Evolutionary conservation across 306 rosid species (phyloP).

Genomic region (Sindora glabra): DNA sequence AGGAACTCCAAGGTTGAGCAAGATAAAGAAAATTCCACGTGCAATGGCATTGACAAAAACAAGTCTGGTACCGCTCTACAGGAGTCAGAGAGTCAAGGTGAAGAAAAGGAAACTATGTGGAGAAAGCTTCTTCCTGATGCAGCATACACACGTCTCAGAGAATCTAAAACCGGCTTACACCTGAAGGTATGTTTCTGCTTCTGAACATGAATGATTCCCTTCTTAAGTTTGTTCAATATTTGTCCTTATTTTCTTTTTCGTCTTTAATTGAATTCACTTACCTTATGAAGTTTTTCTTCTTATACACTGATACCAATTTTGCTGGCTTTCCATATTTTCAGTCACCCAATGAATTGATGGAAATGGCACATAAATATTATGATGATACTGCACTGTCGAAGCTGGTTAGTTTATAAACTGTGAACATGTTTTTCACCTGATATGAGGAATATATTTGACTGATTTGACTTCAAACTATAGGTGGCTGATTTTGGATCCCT

Average conservation of each 20-base stretch:
- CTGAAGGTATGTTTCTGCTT: conserved; percentile 50
- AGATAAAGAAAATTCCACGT: conserved; percentile 41
- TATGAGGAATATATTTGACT: conserved; percentile 16
- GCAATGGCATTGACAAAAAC: conserved; percentile 28
- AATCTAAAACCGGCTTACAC: conserved; percentile 87
- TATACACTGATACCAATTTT: conserved; percentile 8
- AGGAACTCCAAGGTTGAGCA: conserved; percentile 55
- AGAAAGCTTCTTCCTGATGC: conserved; percentile 71
- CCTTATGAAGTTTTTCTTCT: not conserved
- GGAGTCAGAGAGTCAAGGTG: conserved; percentile 53
- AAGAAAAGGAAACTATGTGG: conserved; percentile 70
- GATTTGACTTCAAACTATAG: conserved; percentile 38
- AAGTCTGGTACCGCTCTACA: conserved; percentile 51
- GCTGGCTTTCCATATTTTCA: conserved; percentile 28
- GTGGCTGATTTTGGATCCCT: conserved; percentile 99
- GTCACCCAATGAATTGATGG: conserved; percentile 91
- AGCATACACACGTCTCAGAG: conserved; percentile 81
- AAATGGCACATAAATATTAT: conserved; percentile 84
- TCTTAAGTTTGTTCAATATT: not conserved
- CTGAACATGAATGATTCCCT: not conserved
- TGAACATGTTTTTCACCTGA: not conserved
- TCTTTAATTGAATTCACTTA: too few species aligned
- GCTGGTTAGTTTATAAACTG: conserved; percentile 59
- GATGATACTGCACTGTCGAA: conserved; percentile 90
- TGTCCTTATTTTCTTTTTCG: not conserved